Conservation (phyloP, 192 early-diverging fungal genomes). For the Backusella sp. region DNA sequence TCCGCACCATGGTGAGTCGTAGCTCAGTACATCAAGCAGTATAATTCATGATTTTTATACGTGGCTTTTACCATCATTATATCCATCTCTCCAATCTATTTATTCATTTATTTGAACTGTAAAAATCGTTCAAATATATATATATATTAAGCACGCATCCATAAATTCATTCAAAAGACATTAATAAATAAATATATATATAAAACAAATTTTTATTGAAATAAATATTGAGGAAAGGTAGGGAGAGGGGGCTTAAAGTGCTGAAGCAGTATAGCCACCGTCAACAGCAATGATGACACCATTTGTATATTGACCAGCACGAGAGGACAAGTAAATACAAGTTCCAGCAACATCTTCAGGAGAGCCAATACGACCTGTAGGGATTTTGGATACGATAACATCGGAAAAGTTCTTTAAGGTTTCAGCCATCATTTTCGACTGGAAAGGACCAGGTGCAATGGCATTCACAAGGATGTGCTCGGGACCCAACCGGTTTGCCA, state of each 20-base stretch:
- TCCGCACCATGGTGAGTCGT: constrained; percentile 30
- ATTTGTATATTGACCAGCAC: constrained; percentile 76
- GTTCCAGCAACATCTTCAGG: constrained; percentile 87
- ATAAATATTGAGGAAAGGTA: too few relatives aligned
- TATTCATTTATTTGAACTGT: not conserved
- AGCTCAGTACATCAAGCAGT: not conserved
- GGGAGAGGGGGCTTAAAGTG: not conserved
- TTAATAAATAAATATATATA: not conserved
- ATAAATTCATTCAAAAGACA: not conserved
- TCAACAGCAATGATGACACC: constrained; percentile 74
- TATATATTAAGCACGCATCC: not conserved
- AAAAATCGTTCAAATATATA: not conserved
- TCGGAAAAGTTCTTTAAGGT: constrained; percentile 54
- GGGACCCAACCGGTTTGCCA: constrained; percentile 62
- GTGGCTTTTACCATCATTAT: not conserved
- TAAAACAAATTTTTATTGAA: not conserved
- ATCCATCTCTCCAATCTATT: not conserved
- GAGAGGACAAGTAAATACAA: constrained; percentile 70
- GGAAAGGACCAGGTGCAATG: constrained; percentile 71
- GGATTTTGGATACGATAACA: constrained; percentile 52
- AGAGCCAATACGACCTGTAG: constrained; percentile 75
- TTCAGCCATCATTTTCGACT: constrained; percentile 74
- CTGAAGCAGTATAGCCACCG: not conserved
- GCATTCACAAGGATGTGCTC: constrained; percentile 65
- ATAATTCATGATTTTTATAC: not conserved